Conservation (phyloP, 2,329 filamentous ascomycete species). For the Pezizomycotina sp. region DNA sequence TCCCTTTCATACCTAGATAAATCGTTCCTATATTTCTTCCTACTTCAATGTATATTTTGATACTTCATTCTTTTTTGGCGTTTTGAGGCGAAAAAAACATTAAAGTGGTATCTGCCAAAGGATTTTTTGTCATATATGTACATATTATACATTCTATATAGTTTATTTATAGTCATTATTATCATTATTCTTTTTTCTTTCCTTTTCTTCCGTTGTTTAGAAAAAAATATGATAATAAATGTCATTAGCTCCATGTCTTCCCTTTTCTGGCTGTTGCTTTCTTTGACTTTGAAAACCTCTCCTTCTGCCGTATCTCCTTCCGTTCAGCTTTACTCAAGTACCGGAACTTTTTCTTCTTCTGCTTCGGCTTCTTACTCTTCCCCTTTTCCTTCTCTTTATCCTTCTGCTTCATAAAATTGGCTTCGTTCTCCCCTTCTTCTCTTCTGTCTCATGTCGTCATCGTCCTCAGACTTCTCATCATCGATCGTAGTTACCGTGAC, state of each 20-base stretch:
- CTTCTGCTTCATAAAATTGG: conserved; percentile 27
- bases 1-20: no score
- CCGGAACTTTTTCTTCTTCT: conserved; percentile 79
- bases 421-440: conserved; percentile 27
- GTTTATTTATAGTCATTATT: not conserved
- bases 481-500: conserved; percentile 85
- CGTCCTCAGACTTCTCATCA: conserved; percentile 34
- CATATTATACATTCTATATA: not conserved
- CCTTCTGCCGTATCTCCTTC: conserved; percentile 42
- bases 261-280: conserved; percentile 27
- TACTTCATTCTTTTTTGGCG: conserved; percentile 1
- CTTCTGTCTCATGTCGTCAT: conserved; percentile 28
- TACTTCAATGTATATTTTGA: conserved; percentile 5
- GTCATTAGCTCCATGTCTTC: not conserved
- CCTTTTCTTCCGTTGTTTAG: not conserved
- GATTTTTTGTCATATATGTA: not conserved
- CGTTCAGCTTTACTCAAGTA: conserved; percentile 83
- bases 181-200: conserved; percentile 2
- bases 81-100: not conserved
- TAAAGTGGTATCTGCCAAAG: no score
- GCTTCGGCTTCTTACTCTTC: conserved; percentile 42
- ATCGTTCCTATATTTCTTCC: no score
- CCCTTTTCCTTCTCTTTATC: conserved; percentile 27
- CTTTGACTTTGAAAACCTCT: conserved; percentile 53
- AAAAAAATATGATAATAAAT: not conserved